Evolutionary conservation across 1,139 yeast species (phyloP).

Genomic region (Saccharomyces hybrid): DNA sequence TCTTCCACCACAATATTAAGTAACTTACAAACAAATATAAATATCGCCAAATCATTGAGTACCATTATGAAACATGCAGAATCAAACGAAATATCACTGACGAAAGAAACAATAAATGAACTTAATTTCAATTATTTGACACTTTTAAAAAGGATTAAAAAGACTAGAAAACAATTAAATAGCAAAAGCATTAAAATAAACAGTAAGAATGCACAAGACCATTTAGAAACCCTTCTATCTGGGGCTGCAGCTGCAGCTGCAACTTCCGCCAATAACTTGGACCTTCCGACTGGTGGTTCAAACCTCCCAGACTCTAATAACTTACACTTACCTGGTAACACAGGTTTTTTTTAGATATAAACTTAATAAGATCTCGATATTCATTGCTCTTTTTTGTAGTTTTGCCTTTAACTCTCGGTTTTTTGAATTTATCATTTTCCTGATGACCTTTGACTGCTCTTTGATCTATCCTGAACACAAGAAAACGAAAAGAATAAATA

Average conservation of each 20-base stretch:
- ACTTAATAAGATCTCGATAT: not conserved
- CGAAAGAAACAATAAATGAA: conserved; percentile 24
- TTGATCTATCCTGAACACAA: not conserved
- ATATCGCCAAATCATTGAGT: conserved; percentile 28
- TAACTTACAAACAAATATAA: conserved; percentile 21
- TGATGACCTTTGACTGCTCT: not conserved
- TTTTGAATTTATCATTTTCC: not conserved
- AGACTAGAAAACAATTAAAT: conserved; percentile 7
- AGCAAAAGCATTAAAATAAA: conserved; percentile 3
- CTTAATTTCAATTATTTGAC: conserved; percentile 17
- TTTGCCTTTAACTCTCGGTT: not conserved
- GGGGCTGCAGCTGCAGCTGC: not conserved
- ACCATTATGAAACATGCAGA: conserved; percentile 26
- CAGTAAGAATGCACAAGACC: conserved; percentile 1
- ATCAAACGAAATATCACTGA: conserved; percentile 23
- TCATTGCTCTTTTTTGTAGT: not conserved
- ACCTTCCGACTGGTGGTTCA: conserved; percentile 6
- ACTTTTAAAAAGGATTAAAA: conserved; percentile 14
- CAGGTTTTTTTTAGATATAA: not conserved
- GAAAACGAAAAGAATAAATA: not conserved
- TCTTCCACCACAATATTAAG: conserved; percentile 8
- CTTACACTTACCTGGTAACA: conserved; percentile 4
- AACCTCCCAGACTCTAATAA: conserved; percentile 9
- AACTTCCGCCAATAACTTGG: conserved; percentile 5
- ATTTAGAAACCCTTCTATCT: conserved; percentile 5